phyloP scores from a whole-genome alignment of 169 alveolate species.

The Babesia ovis region DNA sequence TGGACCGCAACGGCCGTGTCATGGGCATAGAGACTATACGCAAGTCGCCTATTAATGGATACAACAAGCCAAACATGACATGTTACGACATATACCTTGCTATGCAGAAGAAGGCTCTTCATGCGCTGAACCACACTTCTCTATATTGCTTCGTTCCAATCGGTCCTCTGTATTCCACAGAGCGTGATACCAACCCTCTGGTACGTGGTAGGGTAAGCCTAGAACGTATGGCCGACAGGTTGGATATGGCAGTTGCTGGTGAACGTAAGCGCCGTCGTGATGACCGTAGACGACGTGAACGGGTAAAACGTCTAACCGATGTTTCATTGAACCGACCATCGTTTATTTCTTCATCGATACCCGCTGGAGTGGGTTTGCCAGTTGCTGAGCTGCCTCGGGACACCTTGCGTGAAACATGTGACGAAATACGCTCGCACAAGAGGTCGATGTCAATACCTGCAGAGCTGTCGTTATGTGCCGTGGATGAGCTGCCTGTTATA shows the following conservation, averaged over 20 bases:
- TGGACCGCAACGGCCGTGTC: conserved; percentile 21
- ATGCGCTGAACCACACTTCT: conserved; percentile 1
- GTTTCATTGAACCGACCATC: conserved; percentile 4
- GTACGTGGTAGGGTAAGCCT: conserved; percentile 23
- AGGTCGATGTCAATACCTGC: conserved; percentile 48
- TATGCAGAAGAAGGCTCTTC: conserved; percentile 29
- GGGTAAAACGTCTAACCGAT: background rate
- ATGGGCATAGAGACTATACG: background rate
- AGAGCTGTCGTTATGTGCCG: conserved; percentile 12
- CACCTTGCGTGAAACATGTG: conserved; percentile 8
- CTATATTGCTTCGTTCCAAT: conserved; percentile 22
- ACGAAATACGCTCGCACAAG: conserved; percentile 8
- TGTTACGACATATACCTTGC: conserved; percentile 30
- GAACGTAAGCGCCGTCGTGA: conserved; percentile 23
- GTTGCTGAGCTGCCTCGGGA: background rate
- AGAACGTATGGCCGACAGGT: conserved; percentile 18
- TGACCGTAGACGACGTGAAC: conserved; percentile 19
- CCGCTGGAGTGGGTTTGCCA: conserved; percentile 6
- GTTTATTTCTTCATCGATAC: conserved; percentile 26
- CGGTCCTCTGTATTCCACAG: conserved; percentile 1
- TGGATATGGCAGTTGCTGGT: background rate
- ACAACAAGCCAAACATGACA: conserved; percentile 11
- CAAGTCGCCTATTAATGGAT: background rate
- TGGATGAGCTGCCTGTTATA: conserved; percentile 16
- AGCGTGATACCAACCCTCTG: conserved; percentile 10